Base-by-base conservation (phyloP, 2,329 filamentous ascomycete species). In the Talaromyces pinophilus region DNA sequence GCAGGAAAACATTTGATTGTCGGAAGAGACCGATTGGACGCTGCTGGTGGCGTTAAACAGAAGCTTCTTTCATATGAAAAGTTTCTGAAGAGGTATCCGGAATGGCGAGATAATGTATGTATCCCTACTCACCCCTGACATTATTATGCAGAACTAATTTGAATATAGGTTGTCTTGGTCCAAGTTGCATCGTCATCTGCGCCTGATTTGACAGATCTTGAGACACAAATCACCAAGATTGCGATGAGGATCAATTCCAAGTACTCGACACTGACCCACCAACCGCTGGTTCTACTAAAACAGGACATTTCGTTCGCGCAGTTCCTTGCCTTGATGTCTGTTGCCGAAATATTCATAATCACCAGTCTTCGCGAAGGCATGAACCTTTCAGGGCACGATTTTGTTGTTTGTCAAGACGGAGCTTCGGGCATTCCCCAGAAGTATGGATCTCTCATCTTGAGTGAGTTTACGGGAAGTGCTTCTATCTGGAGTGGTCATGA, bases 381-480 rank as follows among this genome's bases (percentile, higher is more conserved):
- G 94, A 97, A 97, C 75, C 81, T 98, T 61, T 96, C 93, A 0
- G 92, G 91, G 5, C 94, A 97, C 75, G 94, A 98, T 75, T 98
- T 92, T 73, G 85, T 97, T 42, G 90, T 92, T 70, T 97, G 93
- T 74, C 94, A 98, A 76, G 94, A 97, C 72, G 93, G 93, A 48
- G 85, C 86, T 69, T 81, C 86, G 64, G 81, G 83, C 2, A 19
- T 50, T 22, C 82, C 88, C 52, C 92, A 92, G 81, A 93, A 91
- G 79, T 87, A 95, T 74, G 92, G 92, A 2, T 93, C 93, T 0
- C 84, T 98, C 38, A 96, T 98, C 68, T 81, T 97, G 64, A 96
- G 92, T 69, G 94, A 98, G 76, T 98, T 98, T 74, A 96, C 93
- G 1, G 94, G 94, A 19, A 96, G 92, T 66, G 89, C 93, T 1